phyloP scores from a whole-genome alignment of 2,329 filamentous ascomycete species.

The Didymella sp. region DNA sequence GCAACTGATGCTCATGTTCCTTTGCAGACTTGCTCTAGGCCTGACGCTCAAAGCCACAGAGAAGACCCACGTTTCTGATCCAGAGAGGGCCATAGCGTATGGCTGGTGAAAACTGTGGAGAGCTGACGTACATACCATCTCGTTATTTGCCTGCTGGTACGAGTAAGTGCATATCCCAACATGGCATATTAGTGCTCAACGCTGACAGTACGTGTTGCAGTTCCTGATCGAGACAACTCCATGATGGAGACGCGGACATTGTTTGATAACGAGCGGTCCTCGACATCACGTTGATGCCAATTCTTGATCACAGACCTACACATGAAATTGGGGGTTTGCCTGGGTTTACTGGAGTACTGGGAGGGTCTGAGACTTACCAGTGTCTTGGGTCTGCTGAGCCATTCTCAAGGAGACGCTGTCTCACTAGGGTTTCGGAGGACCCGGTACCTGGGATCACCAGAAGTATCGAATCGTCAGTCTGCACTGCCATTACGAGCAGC shows the following conservation, averaged over 20 bases:
- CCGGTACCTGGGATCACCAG: background rate
- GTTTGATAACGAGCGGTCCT: background rate
- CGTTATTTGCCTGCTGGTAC: background rate
- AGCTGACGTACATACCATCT: background rate
- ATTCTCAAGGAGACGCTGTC: background rate
- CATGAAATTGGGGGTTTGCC: no score
- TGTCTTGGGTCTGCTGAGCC: background rate
- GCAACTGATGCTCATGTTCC: slow-evolving; percentile 4
- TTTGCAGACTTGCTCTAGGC: slow-evolving; percentile 3
- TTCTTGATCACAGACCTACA: background rate
- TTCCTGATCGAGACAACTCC: background rate
- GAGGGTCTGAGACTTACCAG: background rate
- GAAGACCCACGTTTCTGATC: background rate
- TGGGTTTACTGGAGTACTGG: background rate
- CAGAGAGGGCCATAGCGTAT: slow-evolving; percentile 3
- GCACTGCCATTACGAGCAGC: background rate
- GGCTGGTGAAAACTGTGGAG: background rate
- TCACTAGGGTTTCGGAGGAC: background rate
- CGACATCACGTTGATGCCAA: background rate
- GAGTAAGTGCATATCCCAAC: background rate
- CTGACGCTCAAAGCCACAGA: slow-evolving; percentile 10
- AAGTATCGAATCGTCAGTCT: background rate
- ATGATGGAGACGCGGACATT: background rate
- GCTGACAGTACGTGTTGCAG: background rate
- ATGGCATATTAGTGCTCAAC: no score